A percentile compares a stretch with the other conserved stretches of the same genome.
phyloP scores from a whole-genome alignment of 2,329 filamentous ascomycete species.

The Fusarium sp. region DNA sequence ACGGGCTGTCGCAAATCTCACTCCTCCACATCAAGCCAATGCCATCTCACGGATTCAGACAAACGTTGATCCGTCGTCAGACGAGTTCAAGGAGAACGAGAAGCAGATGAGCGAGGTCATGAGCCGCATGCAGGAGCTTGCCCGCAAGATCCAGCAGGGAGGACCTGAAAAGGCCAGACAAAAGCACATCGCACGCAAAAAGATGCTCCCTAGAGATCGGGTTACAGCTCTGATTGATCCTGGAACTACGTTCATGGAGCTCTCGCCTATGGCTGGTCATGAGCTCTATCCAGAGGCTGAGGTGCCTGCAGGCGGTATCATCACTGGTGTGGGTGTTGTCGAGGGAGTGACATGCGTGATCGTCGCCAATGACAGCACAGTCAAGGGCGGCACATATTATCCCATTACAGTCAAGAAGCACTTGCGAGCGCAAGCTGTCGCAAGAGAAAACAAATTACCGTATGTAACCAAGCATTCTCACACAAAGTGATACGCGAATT shows the following conservation, averaged over 20 bases:
- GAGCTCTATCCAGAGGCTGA: slow-evolving; percentile 88
- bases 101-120: slow-evolving; percentile 79
- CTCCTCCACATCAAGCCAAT: slow-evolving; percentile 80
- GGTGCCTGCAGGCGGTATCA: slow-evolving; percentile 88
- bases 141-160: slow-evolving; percentile 76
- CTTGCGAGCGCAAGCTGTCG: slow-evolving; percentile 88
- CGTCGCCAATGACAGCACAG: slow-evolving; percentile 94
- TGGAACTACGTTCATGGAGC: slow-evolving; percentile 88
- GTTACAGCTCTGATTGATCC: slow-evolving; percentile 88
- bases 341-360: slow-evolving; percentile 93
- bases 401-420: slow-evolving; percentile 99
- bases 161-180: slow-evolving; percentile 83
- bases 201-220: slow-evolving; percentile 93
- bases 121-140: slow-evolving; percentile 73
- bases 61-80: slow-evolving; percentile 77
- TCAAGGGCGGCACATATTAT: slow-evolving; percentile 97
- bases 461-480: slow-evolving; percentile 48
- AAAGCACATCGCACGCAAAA: slow-evolving; percentile 87
- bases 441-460: slow-evolving; percentile 83
- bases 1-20: slow-evolving; percentile 75
- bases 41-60: slow-evolving; percentile 84
- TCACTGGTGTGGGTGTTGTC: slow-evolving; percentile 90
- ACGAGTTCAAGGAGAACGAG: slow-evolving; percentile 84
- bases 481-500: not conserved
- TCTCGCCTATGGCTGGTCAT: slow-evolving; percentile 91